Percentiles rank a stretch among this genome's conserved stretches.
These are phyloP conservation scores for Cryptococcus floricola DNA, from an alignment of 1,284 basidiomycete species.

Conservation along the genomic window DNA sequence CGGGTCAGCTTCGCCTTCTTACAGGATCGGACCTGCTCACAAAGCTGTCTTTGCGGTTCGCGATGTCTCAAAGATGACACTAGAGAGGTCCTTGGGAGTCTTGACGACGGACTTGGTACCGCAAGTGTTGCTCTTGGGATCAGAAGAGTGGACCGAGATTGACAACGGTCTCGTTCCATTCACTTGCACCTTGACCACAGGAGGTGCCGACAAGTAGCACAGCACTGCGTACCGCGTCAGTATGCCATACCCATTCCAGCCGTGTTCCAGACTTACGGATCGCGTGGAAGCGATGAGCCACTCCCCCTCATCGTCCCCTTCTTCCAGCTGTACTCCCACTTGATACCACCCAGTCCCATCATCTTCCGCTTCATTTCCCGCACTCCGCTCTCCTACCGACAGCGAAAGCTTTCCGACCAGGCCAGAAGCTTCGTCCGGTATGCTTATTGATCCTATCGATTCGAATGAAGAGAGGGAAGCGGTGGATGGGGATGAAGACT, in stretches of 20 bases:
- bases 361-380: background rate
- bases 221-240: constrained; percentile 6
- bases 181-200: constrained; percentile 2
- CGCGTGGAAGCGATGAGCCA: constrained; percentile 66
- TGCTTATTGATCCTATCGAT: constrained; percentile 46
- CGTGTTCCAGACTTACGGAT: constrained; percentile 54
- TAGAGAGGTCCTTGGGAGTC: background rate
- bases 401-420: background rate
- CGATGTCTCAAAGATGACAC: background rate
- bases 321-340: constrained; percentile 60
- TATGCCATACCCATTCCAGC: too few relatives aligned
- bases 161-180: background rate
- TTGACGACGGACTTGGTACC: background rate
- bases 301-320: constrained; percentile 40
- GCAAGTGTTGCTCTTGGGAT: background rate
- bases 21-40: background rate
- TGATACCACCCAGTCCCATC: constrained; percentile 58
- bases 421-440: background rate
- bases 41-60: background rate
- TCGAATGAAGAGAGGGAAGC: constrained; percentile 10
- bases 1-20: background rate
- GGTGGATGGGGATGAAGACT: background rate
- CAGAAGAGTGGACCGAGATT: background rate
- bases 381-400: background rate
- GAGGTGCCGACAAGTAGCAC: constrained; percentile 9